A percentile compares a stretch with the other conserved stretches of the same genome.
phyloP scores from a whole-genome alignment of 371 early-diverging fungal genomes.

The Phascolomyces articulosus region DNA sequence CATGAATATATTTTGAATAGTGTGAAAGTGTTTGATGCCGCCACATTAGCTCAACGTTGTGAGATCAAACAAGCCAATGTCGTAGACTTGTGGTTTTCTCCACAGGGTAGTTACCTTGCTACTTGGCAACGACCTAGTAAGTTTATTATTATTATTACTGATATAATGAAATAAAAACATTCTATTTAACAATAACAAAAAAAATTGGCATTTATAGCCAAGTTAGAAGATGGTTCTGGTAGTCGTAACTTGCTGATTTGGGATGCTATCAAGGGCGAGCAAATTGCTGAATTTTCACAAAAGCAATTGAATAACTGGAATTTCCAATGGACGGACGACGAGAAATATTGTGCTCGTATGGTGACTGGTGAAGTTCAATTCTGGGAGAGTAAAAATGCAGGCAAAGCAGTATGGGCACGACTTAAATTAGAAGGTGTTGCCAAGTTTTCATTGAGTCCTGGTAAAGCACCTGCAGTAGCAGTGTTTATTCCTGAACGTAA shows the following conservation, averaged over 20 bases:
- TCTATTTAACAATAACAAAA: conserved; percentile 33
- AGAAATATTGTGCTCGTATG: conserved; percentile 84
- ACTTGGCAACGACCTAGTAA: conserved; percentile 88
- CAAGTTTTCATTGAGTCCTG: conserved; percentile 89
- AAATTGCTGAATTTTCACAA: conserved; percentile 78
- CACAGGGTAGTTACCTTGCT: conserved; percentile 84
- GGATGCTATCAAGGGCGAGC: conserved; percentile 73
- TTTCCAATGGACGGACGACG: conserved; percentile 94
- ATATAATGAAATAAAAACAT: background rate
- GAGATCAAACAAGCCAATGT: conserved; percentile 71
- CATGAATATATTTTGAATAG: conserved; percentile 28
- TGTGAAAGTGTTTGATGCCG: conserved; percentile 76
- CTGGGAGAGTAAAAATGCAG: conserved; percentile 72
- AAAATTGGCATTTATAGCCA: conserved; percentile 53
- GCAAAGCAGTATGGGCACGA: conserved; percentile 60
- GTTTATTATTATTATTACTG: conserved; percentile 20
- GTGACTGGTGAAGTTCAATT: conserved; percentile 90
- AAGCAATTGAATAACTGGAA: conserved; percentile 80
- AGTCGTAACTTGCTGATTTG: conserved; percentile 81
- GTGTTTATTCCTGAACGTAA: conserved; percentile 89
- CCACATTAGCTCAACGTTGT: conserved; percentile 60
- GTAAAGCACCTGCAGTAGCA: conserved; percentile 80
- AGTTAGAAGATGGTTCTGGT: conserved; percentile 70
- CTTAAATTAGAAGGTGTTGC: conserved; percentile 81
- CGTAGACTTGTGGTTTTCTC: conserved; percentile 89